Base-by-base conservation (phyloP, 2,329 filamentous ascomycete species). In the Pleomassaria siparia region DNA sequence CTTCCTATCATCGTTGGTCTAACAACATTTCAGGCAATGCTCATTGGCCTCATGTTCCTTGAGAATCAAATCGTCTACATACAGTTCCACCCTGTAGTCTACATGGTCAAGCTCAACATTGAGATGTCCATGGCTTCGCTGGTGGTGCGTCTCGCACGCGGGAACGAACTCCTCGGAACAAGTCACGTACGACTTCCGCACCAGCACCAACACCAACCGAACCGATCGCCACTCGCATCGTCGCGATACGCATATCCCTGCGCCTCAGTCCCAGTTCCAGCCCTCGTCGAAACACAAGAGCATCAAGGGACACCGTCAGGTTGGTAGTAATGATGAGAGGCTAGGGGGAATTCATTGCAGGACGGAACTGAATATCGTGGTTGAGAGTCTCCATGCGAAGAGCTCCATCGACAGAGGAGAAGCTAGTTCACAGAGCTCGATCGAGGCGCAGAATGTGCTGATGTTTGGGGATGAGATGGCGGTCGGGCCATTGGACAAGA, bases 91-190 rank as follows among this genome's bases (percentile, higher is more conserved):
- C 71, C 72, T 0, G 64, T 74, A 9, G 67, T 66, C 6, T 74
- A 75, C 57, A 71, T 73, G 40, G 69, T 75, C 3, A 47, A 68
- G 28, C 68, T 75, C 44, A 74, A 75, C 54, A 74, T 75, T 46
- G 73, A 75, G 57, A 71, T 75, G 70, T 66, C 64, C 49, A 74
- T 75, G 71, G 71, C 72, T 6, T 67, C 68, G 1, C 64, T 75
- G 5, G 72, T 75, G 46, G 66, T 67, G 8, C 66, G 65, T 33
- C 60, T 72, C 33, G 69, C 69, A 2, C 53, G 59, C 36, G 63
- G 66, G 13, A 59, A 54, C 24, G n/a, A n/a, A n/a, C n/a, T n/a
- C n/a, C n/a, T 35, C 56, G 2, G 55, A 65, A 35, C 66, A 63
- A 41, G 65, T 67, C 40, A 62, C 62, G 53, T 42, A 55, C 29